Percentiles rank a stretch among this genome's conserved stretches.
phyloP scores from a whole-genome alignment of 768 basidiomycete genomes.

The Mycena filopes region DNA sequence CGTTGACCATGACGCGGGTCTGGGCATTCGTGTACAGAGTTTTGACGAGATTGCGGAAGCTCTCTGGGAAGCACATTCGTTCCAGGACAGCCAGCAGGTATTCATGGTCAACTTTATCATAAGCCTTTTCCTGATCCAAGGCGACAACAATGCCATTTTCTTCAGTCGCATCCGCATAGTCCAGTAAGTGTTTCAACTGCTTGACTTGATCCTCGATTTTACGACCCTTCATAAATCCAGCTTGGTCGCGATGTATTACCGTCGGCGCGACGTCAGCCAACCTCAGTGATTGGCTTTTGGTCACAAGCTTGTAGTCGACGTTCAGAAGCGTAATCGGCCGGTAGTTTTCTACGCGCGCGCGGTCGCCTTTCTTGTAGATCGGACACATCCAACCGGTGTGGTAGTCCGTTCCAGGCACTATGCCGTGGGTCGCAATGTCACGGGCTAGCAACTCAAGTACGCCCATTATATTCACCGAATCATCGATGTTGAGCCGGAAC shows the following conservation, averaged over 20 bases:
- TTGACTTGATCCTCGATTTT: conserved; percentile 38
- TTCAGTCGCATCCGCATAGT: conserved; percentile 27
- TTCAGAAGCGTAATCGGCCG: too few relatives aligned
- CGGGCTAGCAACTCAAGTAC: conserved; percentile 4
- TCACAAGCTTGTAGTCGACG: too few relatives aligned
- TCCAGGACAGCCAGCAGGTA: conserved; percentile 2
- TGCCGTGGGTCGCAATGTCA: conserved; percentile 6
- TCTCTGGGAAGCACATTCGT: conserved; percentile 3
- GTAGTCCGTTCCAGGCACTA: conserved; percentile 7
- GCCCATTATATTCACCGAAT: conserved; percentile 20
- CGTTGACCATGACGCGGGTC: conserved; percentile 17
- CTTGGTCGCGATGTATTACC: conserved; percentile 41
- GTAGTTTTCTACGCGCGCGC: too few relatives aligned
- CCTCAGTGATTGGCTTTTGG: conserved; percentile 7
- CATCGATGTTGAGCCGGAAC: background rate
- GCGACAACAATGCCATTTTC: conserved; percentile 28
- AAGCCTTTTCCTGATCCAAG: too few relatives aligned
- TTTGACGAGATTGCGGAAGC: conserved; percentile 1
- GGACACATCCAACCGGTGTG: conserved; percentile 28
- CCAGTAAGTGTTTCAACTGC: conserved; percentile 30
- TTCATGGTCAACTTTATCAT: too few relatives aligned
- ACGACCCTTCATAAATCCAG: conserved; percentile 39
- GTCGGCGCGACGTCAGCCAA: conserved; percentile 17
- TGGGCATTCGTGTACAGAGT: background rate
- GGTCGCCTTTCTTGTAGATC: too few relatives aligned